Conservation (phyloP, 768 basidiomycete genomes). For the Lentinula guzmanii region DNA sequence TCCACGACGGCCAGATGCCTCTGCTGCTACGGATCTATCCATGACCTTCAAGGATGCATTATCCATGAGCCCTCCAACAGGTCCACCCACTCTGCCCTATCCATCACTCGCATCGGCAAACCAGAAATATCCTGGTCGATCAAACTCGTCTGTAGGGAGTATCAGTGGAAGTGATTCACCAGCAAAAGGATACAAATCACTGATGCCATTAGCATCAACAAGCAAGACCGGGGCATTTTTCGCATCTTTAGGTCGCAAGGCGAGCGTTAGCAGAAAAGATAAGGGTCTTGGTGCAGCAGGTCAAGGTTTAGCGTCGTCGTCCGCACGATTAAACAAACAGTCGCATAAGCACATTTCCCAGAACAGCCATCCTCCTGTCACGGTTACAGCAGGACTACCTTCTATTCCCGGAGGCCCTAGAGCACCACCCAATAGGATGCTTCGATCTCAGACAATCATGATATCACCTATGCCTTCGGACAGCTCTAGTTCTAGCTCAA, state of each 20-base stretch:
- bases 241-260: conserved; percentile 66
- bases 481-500: conserved; percentile 20
- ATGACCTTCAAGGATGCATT: conserved; percentile 31
- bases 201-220: conserved; percentile 34
- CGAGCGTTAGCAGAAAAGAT: conserved; percentile 43
- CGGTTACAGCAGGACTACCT: conserved; percentile 29
- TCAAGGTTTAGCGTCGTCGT: conserved; percentile 15
- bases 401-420: conserved; percentile 72
- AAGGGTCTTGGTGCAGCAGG: conserved; percentile 12
- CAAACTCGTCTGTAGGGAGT: conserved; percentile 18
- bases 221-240: conserved; percentile 62
- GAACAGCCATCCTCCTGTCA: conserved; percentile 15
- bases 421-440: conserved; percentile 55
- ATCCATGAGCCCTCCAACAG: conserved; percentile 48
- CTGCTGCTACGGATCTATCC: conserved; percentile 65
- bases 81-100: conserved; percentile 65
- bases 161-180: conserved; percentile 10
- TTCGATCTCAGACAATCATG: conserved; percentile 66
- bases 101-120: conserved; percentile 51
- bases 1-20: conserved; percentile 74
- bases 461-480: conserved; percentile 12
- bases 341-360: conserved; percentile 19
- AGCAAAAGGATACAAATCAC: conserved; percentile 47
- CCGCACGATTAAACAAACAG: conserved; percentile 29
- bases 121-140: conserved; percentile 23